Percentiles rank a stretch among this genome's conserved stretches.
Conservation (phyloP, 495 filamentous ascomycete species). For the Trichoderma erinaceum region DNA sequence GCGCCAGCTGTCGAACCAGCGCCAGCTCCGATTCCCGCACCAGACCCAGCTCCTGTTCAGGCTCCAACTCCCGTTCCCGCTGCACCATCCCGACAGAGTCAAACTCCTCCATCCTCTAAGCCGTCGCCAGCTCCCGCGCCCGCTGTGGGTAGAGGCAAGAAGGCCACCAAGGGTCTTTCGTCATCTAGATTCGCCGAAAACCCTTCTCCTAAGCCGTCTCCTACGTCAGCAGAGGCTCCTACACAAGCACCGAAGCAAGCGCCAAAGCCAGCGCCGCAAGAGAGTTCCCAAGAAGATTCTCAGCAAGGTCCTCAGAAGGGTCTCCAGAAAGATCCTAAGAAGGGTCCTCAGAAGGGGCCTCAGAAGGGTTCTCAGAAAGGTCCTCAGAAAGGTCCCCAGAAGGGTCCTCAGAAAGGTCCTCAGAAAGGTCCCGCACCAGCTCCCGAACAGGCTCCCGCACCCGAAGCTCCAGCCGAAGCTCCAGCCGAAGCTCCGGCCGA, state of each 20-base stretch:
- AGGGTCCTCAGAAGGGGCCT: too few relatives aligned
- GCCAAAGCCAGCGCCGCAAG: too few relatives aligned
- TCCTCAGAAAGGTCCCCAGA: too few relatives aligned
- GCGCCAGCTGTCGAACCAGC: not conserved
- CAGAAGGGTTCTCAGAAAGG: too few relatives aligned
- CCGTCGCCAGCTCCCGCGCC: constrained; percentile 8
- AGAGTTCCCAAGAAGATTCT: too few relatives aligned
- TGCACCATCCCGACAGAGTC: not conserved
- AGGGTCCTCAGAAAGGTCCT: too few relatives aligned
- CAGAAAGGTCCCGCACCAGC: not conserved
- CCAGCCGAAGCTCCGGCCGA: constrained; percentile 12
- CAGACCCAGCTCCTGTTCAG: not conserved
- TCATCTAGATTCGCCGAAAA: constrained; percentile 9
- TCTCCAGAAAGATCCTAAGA: too few relatives aligned
- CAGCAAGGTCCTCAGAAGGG: too few relatives aligned
- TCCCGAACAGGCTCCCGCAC: not conserved
- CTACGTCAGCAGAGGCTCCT: not conserved
- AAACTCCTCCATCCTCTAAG: constrained; percentile 15
- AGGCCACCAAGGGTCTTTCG: constrained; percentile 9
- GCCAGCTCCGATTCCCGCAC: not conserved
- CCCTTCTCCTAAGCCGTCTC: constrained; percentile 17
- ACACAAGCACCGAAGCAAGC: not conserved
- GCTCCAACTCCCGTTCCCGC: not conserved
- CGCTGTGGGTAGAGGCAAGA: constrained; percentile 3
- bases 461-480: constrained; percentile 12